Base-by-base conservation (phyloP, 2,329 filamentous ascomycete species). In the Sporothrix sp. region DNA sequence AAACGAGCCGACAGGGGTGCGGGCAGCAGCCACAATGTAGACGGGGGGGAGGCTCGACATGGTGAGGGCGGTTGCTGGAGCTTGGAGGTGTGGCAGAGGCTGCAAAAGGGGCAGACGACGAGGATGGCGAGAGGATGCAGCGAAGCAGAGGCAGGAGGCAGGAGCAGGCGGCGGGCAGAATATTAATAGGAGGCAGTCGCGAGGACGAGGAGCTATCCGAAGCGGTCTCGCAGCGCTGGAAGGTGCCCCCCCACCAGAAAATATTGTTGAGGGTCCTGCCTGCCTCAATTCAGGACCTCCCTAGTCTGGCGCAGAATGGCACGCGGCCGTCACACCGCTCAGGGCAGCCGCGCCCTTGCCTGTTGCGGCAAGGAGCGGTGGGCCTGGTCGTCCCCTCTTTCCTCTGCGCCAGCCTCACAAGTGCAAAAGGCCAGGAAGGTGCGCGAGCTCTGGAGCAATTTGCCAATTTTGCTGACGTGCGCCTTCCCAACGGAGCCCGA, bases 1-100 rank as follows among this genome's bases (percentile, higher is more conserved):
- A 72, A 98, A 98, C 58, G 87, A 90, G 62, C 93, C 93, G 58
- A 95, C 78, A 48, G 93, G 93, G 58, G 93, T 98, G 70, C 90
- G 82, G 63, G 82, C 87, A 58, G 83, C 85, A 53, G 93, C 93
- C 65, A 96, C 89, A 64, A 98, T 96, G 74, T 98, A 98, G 59
- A 98, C 91, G 53, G 89, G 78, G 58, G 88, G 85, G 57, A 90
- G 79, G 60, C 79, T 80, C 65, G 87, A 77, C 87, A 94, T 94
- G 54, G 61, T 79, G 70, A 50, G 57, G 28, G 38, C 13, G 25
- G 23, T n/a, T 25, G 28, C 16, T 44, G 37, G 27, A 36, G 23
- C 23, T 50, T 20, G 48, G n/a, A 10, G 27, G 28, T 11, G 27
- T 4, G 16, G 18, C 14, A n/a, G 36, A 28, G 21, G n/a, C 4